phyloP scores from a whole-genome alignment of 2,329 filamentous ascomycete genomes.

The Hyphodiscus sp. region DNA sequence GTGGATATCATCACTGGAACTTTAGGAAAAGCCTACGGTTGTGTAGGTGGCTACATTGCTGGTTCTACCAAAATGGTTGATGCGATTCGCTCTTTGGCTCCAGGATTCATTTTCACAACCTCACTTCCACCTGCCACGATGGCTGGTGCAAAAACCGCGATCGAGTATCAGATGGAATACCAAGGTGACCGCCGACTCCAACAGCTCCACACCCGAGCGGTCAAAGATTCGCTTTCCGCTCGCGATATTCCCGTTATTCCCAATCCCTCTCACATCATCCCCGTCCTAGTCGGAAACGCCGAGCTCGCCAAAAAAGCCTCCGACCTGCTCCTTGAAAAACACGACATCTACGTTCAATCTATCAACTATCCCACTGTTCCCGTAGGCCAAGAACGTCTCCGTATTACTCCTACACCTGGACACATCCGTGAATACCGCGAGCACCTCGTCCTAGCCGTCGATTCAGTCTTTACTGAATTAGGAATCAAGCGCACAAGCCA shows the following conservation, averaged over 20 bases:
- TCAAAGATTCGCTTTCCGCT: constrained; percentile 74
- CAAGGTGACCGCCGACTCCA: constrained; percentile 84
- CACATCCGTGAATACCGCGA: constrained; percentile 81
- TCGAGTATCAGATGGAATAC: constrained; percentile 86
- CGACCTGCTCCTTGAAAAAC: constrained; percentile 82
- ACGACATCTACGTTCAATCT: constrained; percentile 94
- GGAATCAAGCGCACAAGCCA: constrained; percentile 88
- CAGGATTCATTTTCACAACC: constrained; percentile 98
- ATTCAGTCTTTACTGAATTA: constrained; percentile 82
- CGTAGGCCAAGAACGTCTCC: constrained; percentile 92
- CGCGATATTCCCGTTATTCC: constrained; percentile 93
- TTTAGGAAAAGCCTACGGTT: constrained; percentile 94
- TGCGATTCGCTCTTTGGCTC: constrained; percentile 86
- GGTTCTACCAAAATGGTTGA: constrained; percentile 83
- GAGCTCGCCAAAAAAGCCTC: constrained; percentile 88
- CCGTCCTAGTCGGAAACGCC: constrained; percentile 88
- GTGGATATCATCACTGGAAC: constrained; percentile 98
- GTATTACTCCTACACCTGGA: constrained; percentile 92
- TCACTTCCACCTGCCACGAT: constrained; percentile 93
- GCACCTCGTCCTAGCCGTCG: constrained; percentile 75
- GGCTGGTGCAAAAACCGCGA: constrained; percentile 86
- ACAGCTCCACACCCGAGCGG: constrained; percentile 90
- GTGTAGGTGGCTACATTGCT: constrained; percentile 95
- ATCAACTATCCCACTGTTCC: constrained; percentile 99
- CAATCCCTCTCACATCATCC: constrained; percentile 94